A percentile compares a stretch with the other conserved stretches of the same genome.
Evolutionary conservation across 2,329 filamentous ascomycete genomes (phyloP).

Genomic region (Sarocladium kiliense): DNA sequence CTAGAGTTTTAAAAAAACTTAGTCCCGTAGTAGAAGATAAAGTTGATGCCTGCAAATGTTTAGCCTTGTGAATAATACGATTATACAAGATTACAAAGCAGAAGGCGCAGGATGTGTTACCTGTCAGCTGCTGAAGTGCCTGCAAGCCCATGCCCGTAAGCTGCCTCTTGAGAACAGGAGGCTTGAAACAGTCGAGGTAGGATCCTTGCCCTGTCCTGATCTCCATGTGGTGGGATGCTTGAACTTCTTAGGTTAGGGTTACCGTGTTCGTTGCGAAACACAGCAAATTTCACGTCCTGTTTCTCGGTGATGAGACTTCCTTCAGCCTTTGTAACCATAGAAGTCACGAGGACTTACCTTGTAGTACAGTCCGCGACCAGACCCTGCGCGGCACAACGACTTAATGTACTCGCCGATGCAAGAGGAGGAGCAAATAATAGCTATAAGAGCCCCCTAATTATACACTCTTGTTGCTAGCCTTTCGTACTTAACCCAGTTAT

Average conservation of each 20-base stretch:
- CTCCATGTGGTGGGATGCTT: conserved; percentile 61
- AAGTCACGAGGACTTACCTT: neutral
- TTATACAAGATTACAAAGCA: no score
- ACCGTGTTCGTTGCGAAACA: neutral
- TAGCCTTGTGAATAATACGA: no score
- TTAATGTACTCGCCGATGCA: neutral
- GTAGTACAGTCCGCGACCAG: neutral
- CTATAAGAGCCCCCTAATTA: neutral
- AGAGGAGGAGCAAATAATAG: neutral
- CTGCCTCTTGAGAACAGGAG: conserved; percentile 8
- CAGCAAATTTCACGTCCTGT: neutral
- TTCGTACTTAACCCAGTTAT: neutral
- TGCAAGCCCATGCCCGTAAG: conserved; percentile 49
- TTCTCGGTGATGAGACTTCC: neutral
- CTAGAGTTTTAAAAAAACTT: conserved; percentile 19
- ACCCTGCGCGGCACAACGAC: neutral
- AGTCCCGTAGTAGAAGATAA: conserved; percentile 21
- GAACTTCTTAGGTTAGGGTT: no score
- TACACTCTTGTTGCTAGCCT: neutral
- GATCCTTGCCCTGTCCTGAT: conserved; percentile 11
- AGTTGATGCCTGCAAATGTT: conserved; percentile 12
- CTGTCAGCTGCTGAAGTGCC: conserved; percentile 34
- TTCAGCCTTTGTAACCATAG: neutral
- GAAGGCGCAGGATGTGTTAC: neutral
- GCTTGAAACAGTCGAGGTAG: conserved; percentile 48